Conservation (phyloP, 2,329 filamentous ascomycete species). For the Penicillium sp. region DNA sequence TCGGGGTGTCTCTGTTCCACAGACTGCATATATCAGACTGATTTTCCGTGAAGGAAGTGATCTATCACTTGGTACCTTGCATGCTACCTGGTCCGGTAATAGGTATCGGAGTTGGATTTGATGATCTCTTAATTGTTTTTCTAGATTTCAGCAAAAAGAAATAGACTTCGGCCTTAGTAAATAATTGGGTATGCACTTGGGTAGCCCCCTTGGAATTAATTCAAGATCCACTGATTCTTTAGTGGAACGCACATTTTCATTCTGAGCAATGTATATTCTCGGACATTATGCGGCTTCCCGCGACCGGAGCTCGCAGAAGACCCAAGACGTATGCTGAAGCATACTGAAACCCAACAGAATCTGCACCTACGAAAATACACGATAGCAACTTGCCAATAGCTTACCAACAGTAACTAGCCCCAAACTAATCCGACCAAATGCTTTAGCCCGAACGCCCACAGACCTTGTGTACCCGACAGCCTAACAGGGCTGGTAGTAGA, state of each 20-base stretch:
- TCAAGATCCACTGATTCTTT: not conserved
- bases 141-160: too few relatives aligned
- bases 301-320: not conserved
- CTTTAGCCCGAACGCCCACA: not conserved
- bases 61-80: conserved; percentile 18
- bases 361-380: not conserved
- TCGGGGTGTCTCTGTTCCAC: not conserved
- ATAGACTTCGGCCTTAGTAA: not conserved
- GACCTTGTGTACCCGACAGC: not conserved
- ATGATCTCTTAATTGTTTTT: not conserved
- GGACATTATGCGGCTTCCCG: conserved; percentile 1
- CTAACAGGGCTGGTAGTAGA: not conserved
- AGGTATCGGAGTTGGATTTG: not conserved
- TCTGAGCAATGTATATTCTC: not conserved
- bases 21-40: not conserved
- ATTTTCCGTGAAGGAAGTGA: conserved; percentile 2
- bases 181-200: too few relatives aligned
- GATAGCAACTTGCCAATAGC: not conserved
- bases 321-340: not conserved
- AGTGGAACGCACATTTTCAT: not conserved
- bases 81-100: not conserved
- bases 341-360: not conserved
- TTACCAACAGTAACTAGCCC: too few relatives aligned
- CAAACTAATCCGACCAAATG: not conserved
- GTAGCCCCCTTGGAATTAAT: not conserved